phyloP scores from a whole-genome alignment of 441 rosid genomes.

The Erodium moschatum region DNA sequence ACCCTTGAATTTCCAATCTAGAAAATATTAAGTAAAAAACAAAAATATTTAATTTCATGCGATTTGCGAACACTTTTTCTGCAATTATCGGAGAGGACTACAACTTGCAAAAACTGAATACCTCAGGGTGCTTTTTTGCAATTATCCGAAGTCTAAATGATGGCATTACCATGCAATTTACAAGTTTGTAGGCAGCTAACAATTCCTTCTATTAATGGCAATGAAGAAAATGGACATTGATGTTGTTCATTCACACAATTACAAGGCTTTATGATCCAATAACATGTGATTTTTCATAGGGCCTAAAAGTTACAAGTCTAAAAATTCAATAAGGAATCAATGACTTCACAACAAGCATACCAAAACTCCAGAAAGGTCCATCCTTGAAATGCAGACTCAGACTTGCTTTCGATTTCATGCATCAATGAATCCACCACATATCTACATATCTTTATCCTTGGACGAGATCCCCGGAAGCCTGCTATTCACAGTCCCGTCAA shows the following conservation, averaged over 20 bases:
- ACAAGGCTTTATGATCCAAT: slow-evolving; percentile 3
- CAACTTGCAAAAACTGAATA: no score
- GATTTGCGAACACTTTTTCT: no score
- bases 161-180: not conserved
- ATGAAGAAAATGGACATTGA: not conserved
- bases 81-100: no score
- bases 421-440: slow-evolving; percentile 5
- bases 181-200: not conserved
- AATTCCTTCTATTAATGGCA: not conserved
- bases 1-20: no score
- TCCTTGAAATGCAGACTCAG: not conserved
- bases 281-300: not conserved
- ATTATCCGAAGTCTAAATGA: no score
- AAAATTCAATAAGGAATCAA: not conserved
- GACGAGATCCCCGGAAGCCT: slow-evolving; percentile 55
- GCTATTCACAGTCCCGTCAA: slow-evolving; percentile 60
- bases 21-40: no score
- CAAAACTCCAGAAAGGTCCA: not conserved
- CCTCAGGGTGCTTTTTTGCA: no score
- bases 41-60: no score
- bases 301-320: not conserved
- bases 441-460: slow-evolving; percentile 54
- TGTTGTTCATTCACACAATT: not conserved
- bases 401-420: slow-evolving; percentile 20
- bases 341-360: not conserved